Evolutionary conservation across 164 flowering plant genomes (phyloP).

Genomic region (Umbellularia californica): DNA sequence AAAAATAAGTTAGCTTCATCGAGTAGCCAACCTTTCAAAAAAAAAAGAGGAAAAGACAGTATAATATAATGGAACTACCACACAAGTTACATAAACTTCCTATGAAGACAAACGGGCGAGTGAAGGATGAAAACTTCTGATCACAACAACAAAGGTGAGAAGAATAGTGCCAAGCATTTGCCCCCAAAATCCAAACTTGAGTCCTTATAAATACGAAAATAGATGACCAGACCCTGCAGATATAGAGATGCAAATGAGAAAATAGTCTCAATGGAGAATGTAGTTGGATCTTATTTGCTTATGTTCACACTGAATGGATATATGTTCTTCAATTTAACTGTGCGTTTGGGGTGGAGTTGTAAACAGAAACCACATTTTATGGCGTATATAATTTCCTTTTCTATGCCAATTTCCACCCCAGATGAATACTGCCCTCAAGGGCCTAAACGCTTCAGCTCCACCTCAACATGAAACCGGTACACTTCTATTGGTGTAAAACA

Average conservation of each 20-base stretch:
- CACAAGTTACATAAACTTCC: not conserved
- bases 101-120: not conserved
- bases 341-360: not conserved
- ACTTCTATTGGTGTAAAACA: not conserved
- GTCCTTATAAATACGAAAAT: not conserved
- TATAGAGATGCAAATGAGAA: constrained; percentile 1
- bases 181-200: not conserved
- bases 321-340: not conserved
- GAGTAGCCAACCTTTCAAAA: not conserved
- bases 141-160: too few species aligned
- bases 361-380: not conserved
- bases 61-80: not conserved
- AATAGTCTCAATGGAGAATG: not conserved
- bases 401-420: not conserved
- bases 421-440: not conserved
- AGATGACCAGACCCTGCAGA: constrained; percentile 14
- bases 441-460: too few species aligned
- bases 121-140: not conserved
- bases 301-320: not conserved
- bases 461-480: not conserved
- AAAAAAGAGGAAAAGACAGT: too few species aligned
- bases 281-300: not conserved
- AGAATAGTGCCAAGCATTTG: too few species aligned
- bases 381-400: not conserved
- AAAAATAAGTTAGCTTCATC: not conserved